phyloP scores from a whole-genome alignment of 352 stramenopile species.

The Phytophthora cactorum region DNA sequence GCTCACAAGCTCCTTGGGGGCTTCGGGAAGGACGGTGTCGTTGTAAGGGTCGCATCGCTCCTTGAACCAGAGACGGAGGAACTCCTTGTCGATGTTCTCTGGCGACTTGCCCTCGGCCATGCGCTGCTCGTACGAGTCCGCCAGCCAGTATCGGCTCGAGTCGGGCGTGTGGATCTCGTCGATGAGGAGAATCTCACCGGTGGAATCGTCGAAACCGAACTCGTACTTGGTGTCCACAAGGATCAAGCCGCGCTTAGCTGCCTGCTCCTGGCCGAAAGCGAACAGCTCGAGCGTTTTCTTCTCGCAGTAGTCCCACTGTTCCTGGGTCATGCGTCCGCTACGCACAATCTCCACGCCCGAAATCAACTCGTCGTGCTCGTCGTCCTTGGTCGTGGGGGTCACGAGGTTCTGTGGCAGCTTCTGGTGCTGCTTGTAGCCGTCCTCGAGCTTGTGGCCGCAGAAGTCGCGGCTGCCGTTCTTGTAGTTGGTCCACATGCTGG shows the following conservation, averaged over 20 bases:
- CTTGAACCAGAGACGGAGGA: constrained; percentile 98
- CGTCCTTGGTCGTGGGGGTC: constrained; percentile 99
- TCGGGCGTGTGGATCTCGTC: constrained; percentile 99
- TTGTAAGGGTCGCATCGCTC: constrained; percentile 99
- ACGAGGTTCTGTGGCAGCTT: constrained; percentile 95
- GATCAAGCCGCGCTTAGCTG: constrained; percentile 94
- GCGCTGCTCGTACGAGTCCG: constrained; percentile 90
- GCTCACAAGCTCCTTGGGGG: constrained; percentile 95
- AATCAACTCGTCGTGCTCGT: constrained; percentile 98
- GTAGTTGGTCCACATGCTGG: constrained; percentile 99
- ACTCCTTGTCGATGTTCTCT: constrained; percentile 99
- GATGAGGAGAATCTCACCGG: constrained; percentile 95
- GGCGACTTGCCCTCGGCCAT: constrained; percentile 91
- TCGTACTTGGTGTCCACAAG: constrained; percentile 99
- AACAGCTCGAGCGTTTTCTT: constrained; percentile 93
- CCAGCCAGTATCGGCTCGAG: constrained; percentile 96
- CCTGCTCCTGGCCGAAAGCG: constrained; percentile 93
- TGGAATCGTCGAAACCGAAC: constrained; percentile 76
- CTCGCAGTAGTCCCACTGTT: constrained; percentile 96
- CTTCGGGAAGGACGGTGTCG: constrained; percentile 94
- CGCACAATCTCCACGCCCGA: constrained; percentile 93
- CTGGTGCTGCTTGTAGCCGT: constrained; percentile 97
- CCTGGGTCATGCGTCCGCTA: constrained; percentile 95
- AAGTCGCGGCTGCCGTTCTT: constrained; percentile 95
- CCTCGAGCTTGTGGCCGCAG: constrained; percentile 95